These are phyloP conservation scores for Saccharomycopsis sp. DNA, from an alignment of 805 yeast species.

Conservation along the genomic window DNA sequence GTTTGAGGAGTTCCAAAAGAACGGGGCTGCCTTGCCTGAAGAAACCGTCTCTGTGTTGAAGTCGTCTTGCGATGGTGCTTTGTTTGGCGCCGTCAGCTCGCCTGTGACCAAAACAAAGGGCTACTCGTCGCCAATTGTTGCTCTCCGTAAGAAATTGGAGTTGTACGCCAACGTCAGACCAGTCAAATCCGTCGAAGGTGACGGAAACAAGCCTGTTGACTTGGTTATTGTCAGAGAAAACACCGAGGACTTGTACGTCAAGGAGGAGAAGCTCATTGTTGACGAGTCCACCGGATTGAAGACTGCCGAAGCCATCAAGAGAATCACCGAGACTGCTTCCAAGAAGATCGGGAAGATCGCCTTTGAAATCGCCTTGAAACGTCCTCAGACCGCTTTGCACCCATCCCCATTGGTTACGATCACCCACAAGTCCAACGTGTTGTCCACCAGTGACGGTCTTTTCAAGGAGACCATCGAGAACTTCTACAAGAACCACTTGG, in stretches of 20 bases:
- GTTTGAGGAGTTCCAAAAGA: slow-evolving; percentile 83
- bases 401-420: slow-evolving; percentile 50
- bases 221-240: slow-evolving; percentile 98
- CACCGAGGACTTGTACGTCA: slow-evolving; percentile 95
- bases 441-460: slow-evolving; percentile 87
- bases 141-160: slow-evolving; percentile 92
- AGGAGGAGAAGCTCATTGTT: slow-evolving; percentile 72
- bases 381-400: slow-evolving; percentile 32
- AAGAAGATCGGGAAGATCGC: slow-evolving; percentile 85
- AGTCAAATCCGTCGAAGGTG: slow-evolving; percentile 84
- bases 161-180: slow-evolving; percentile 97
- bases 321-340: slow-evolving; percentile 87
- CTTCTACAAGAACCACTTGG: slow-evolving; percentile 38
- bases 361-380: slow-evolving; percentile 83
- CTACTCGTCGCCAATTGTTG: slow-evolving; percentile 97
- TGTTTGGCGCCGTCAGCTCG: slow-evolving; percentile 95
- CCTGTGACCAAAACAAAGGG: slow-evolving; percentile 93
- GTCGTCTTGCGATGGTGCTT: slow-evolving; percentile 88
- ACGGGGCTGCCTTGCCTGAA: slow-evolving; percentile 96
- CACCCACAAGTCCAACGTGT: slow-evolving; percentile 94
- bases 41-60: slow-evolving; percentile 76
- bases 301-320: slow-evolving; percentile 96
- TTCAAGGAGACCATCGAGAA: slow-evolving; percentile 81
- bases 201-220: slow-evolving; percentile 78
- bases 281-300: slow-evolving; percentile 73